Evolutionary conservation across 495 filamentous ascomycete species (phyloP).

Genomic region (Penicillium cinerascens): DNA sequence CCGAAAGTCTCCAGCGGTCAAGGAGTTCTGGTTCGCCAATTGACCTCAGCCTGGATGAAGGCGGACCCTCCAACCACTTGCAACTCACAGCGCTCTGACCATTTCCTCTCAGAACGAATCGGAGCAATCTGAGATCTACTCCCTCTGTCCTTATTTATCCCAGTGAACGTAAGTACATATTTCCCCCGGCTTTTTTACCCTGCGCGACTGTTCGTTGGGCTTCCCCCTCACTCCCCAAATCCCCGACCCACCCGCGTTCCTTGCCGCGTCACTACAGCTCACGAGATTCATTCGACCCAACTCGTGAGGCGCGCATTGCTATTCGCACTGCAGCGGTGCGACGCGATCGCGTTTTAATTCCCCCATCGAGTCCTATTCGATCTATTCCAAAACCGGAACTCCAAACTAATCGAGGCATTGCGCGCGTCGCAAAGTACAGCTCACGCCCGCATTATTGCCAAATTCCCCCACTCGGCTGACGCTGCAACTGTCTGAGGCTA

Average conservation of each 20-base stretch:
- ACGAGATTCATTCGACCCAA: slow-evolving; percentile 15
- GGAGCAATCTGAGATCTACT: slow-evolving; percentile 18
- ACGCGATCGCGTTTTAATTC: slow-evolving; percentile 15
- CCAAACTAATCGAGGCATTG: slow-evolving; percentile 26
- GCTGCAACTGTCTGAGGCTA: slow-evolving; percentile 31
- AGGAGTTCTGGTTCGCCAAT: slow-evolving; percentile 47
- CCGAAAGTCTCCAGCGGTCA: slow-evolving; percentile 21
- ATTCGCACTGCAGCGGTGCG: slow-evolving; percentile 26
- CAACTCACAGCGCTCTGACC: slow-evolving; percentile 22
- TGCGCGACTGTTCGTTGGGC: slow-evolving; percentile 30
- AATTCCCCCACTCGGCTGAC: slow-evolving; percentile 35
- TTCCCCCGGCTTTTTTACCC: slow-evolving; percentile 7
- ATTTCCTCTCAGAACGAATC: slow-evolving; percentile 27
- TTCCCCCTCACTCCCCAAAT: slow-evolving; percentile 15
- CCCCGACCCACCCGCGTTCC: slow-evolving; percentile 38
- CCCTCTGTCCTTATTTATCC: not conserved
- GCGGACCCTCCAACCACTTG: slow-evolving; percentile 14
- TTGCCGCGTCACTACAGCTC: slow-evolving; percentile 20
- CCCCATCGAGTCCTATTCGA: slow-evolving; percentile 13
- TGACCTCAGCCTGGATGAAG: slow-evolving; percentile 21
- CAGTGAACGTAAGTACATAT: not conserved
- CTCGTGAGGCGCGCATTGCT: slow-evolving; percentile 29
- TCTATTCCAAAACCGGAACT: slow-evolving; percentile 12
- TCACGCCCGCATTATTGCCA: slow-evolving; percentile 32
- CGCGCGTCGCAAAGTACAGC: slow-evolving; percentile 37